Evolutionary conservation across 257 asterid genomes (phyloP).

Genomic region (Datura wrightii): DNA sequence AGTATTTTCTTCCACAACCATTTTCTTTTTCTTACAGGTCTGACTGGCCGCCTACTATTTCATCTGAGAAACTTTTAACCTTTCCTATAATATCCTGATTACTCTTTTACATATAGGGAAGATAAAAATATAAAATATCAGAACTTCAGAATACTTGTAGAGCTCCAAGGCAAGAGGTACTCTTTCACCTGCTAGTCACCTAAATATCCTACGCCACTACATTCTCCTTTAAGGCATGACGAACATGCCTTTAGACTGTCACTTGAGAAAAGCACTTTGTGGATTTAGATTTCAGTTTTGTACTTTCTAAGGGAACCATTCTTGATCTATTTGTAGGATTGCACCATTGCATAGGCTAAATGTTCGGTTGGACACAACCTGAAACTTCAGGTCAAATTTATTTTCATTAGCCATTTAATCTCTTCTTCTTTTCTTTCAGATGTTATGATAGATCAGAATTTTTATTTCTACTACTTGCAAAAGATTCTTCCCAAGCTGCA

Average conservation of each 20-base stretch:
- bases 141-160: background rate
- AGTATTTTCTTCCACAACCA: background rate
- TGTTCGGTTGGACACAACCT: background rate
- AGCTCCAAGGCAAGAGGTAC: background rate
- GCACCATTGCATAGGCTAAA: background rate
- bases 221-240: background rate
- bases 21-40: background rate
- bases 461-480: constrained; percentile 7
- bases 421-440: background rate
- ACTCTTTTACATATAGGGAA: background rate
- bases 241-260: background rate
- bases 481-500: constrained; percentile 6
- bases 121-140: background rate
- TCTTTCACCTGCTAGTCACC: background rate
- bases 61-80: background rate
- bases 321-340: constrained; percentile 9
- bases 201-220: background rate
- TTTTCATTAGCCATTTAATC: background rate
- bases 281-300: constrained; percentile 4
- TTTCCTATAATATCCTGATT: constrained; percentile 13
- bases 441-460: background rate
- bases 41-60: background rate
- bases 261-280: constrained; percentile 12
- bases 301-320: background rate
- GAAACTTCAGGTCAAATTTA: background rate